Conservation (phyloP, 2,329 filamentous ascomycete species). For the Thielaviopsis populi region DNA sequence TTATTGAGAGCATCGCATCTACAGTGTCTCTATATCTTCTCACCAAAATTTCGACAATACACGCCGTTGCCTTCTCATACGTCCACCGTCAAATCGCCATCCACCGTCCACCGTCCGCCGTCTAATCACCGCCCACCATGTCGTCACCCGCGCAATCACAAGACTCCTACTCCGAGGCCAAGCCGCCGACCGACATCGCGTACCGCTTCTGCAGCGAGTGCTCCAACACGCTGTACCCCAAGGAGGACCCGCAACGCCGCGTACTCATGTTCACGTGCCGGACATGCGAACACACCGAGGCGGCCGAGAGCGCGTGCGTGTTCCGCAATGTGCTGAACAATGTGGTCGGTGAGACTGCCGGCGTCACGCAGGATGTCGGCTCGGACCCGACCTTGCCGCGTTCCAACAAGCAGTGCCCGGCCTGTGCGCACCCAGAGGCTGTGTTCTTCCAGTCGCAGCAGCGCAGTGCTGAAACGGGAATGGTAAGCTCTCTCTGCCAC, state of each 20-base stretch:
- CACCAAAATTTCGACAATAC: no score
- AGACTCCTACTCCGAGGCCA: conserved; percentile 30
- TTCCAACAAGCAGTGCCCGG: conserved; percentile 70
- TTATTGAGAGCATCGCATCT: no score
- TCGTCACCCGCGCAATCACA: conserved; percentile 26
- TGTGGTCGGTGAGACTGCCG: conserved; percentile 84
- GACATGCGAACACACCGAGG: conserved; percentile 83
- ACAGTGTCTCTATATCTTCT: background rate
- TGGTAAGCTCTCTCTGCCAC: conserved; percentile 59
- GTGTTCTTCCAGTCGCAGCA: conserved; percentile 99
- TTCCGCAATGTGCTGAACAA: conserved; percentile 91
- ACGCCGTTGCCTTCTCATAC: no score
- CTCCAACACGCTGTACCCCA: conserved; percentile 95
- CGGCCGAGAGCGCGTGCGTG: conserved; percentile 75
- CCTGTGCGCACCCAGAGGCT: conserved; percentile 73
- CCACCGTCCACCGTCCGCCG: no score
- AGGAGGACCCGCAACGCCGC: conserved; percentile 74
- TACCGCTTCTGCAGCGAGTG: conserved; percentile 98
- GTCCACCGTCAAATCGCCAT: no score
- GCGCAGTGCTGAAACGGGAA: conserved; percentile 90
- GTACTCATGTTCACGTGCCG: conserved; percentile 90
- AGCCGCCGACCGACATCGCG: conserved; percentile 62
- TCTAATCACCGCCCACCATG: conserved; percentile 34
- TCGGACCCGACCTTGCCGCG: conserved; percentile 96
- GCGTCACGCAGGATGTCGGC: conserved; percentile 92